Base-by-base conservation (phyloP, 805 yeast genomes). In the Starmerella stigmatis region DNA sequence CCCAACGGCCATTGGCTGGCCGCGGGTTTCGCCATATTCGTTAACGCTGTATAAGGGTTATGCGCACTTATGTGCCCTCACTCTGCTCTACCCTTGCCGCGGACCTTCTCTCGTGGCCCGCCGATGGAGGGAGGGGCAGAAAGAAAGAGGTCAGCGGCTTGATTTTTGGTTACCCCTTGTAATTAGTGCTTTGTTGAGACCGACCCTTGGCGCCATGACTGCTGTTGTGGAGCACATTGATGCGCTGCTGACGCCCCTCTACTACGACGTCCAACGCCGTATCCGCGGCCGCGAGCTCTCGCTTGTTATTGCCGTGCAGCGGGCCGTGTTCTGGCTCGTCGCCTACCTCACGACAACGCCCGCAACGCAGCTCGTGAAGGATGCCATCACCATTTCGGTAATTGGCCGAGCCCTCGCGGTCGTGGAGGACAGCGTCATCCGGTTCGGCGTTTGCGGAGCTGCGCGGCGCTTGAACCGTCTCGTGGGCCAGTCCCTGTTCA, bases 371-470 rank as follows among this genome's bases (percentile, higher is more conserved):
- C 16, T 46, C 5, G 30, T 30, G 20, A 43, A 44, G 13, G 46
- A 47, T 16, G 19, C 39, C 10, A 51, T 50, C n/a, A 43, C 49
- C 3, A 8, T 51, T 2, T 16, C 43, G 4, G 48, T 52, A 2
- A 17, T 48, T 3, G 47, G 53, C 12, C 50, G 47, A 2, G 23
- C 22, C 8, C 25, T 54, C 7, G 44, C 39, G 3, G 44, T 42
- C 2, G 33, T 54, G 12, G 57, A 54, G 41, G 48, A 52, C 22
- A 4, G 19, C 3, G 13, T 52, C 13, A 12, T 52, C 19, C 41
- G 40, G 21, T 48, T 25, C 41, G 66, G 66, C n/a, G 13, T 50
- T 1, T 25, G 50, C 11, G 57, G 55, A 3, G 28, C 59, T 7
- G 13, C 53, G 9, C 22, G 32, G 17, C 50, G 34, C 10, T 27